Conservation (phyloP, 179 eudicot species). For the Amaranthus tricolor region DNA sequence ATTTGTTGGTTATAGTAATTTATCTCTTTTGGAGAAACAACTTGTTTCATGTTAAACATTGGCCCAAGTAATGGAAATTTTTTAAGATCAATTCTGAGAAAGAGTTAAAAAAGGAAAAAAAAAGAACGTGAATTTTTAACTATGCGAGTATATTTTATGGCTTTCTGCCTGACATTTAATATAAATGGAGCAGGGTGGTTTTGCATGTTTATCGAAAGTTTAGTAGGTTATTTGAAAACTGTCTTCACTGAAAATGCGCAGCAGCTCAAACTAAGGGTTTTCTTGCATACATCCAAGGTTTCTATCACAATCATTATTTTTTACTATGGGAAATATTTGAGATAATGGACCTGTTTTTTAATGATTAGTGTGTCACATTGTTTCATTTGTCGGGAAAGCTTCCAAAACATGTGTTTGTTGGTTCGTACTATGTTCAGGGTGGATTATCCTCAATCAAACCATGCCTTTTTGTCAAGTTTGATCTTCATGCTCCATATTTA, state of each 20-base stretch:
- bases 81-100: not conserved
- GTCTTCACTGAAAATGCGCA: not conserved
- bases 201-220: not conserved
- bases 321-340: too few species aligned
- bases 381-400: not conserved
- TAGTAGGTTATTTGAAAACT: too few species aligned
- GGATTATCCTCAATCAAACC: too few species aligned
- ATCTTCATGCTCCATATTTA: not conserved
- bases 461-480: not conserved
- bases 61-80: not conserved
- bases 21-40: not conserved
- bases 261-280: not conserved
- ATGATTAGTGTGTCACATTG: not conserved
- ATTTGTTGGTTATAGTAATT: not conserved
- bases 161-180: not conserved
- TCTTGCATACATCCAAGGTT: not conserved
- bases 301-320: not conserved
- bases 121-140: not conserved
- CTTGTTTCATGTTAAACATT: not conserved
- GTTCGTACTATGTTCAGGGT: not conserved
- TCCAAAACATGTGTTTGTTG: not conserved
- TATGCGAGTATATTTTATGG: not conserved
- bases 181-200: not conserved
- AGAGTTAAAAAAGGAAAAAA: not conserved
- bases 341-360: not conserved